These are phyloP conservation scores for Cyphellophora europaea DNA, from an alignment of 2,329 filamentous ascomycete species.

Conservation along the genomic window DNA sequence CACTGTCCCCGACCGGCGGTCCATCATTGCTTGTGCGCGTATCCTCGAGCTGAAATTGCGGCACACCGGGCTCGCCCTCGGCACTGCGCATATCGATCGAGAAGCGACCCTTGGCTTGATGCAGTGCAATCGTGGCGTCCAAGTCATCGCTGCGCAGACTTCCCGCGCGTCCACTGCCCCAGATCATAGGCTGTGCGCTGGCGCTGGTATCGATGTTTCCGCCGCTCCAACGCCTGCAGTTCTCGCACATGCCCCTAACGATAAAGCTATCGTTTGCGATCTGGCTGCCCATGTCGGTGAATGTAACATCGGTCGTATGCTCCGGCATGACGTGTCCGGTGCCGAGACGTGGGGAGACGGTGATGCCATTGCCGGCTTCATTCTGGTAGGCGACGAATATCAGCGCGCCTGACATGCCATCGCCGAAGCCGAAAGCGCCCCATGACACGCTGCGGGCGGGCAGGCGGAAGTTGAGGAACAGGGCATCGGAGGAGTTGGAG, in stretches of 20 bases:
- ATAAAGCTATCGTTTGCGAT: constrained; percentile 34
- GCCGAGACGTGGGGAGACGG: constrained; percentile 20
- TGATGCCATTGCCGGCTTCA: constrained; percentile 18
- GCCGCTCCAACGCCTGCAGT: constrained; percentile 44
- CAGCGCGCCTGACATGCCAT: constrained; percentile 20
- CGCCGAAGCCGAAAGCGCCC: constrained; percentile 21
- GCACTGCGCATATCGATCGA: constrained; percentile 47
- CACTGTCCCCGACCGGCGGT: not conserved
- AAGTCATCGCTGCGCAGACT: constrained; percentile 31
- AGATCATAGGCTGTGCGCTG: constrained; percentile 41
- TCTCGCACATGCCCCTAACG: constrained; percentile 43
- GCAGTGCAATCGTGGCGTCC: constrained; percentile 40
- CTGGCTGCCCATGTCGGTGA: constrained; percentile 41
- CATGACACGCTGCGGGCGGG: constrained; percentile 17
- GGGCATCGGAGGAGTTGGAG: constrained; percentile 12
- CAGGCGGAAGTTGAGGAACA: constrained; percentile 18
- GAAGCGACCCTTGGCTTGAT: constrained; percentile 47
- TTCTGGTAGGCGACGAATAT: constrained; percentile 23
- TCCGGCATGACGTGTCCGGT: constrained; percentile 22
- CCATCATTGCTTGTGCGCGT: constrained; percentile 8
- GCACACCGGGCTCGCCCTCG: constrained; percentile 34
- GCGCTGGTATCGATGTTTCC: constrained; percentile 41
- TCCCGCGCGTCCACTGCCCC: constrained; percentile 44
- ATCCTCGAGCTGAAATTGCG: constrained; percentile 17
- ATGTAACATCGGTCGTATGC: constrained; percentile 32